phyloP scores from a whole-genome alignment of 441 rosid genomes.

The Viola pubescens region DNA sequence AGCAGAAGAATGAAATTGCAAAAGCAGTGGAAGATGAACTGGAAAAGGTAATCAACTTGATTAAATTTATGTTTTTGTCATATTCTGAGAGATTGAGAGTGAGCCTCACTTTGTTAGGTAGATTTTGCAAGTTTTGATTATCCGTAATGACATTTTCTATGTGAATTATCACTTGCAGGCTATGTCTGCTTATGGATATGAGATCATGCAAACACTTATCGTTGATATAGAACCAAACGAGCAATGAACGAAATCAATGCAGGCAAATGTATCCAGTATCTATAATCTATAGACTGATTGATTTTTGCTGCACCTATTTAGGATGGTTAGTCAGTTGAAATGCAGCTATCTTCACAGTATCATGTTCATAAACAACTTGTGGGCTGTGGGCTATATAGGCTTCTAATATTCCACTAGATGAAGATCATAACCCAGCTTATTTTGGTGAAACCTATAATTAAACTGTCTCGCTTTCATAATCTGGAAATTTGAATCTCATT shows the following conservation, averaged over 20 bases:
- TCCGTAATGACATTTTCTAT: not conserved
- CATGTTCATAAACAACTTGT: not conserved
- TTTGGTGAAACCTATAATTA: too few species aligned
- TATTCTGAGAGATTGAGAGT: not conserved
- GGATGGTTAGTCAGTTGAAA: not conserved
- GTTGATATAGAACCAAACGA: constrained; percentile 58
- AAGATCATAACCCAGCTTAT: too few species aligned
- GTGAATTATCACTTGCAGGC: constrained; percentile 17
- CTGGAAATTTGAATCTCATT: too few species aligned
- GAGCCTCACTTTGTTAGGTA: not conserved
- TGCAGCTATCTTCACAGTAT: not conserved
- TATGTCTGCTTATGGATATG: constrained; percentile 55
- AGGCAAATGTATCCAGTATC: constrained; percentile 24
- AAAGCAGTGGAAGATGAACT: constrained; percentile 31
- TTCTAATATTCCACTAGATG: too few species aligned
- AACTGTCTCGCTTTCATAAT: too few species aligned
- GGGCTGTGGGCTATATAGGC: too few species aligned
- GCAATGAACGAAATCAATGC: constrained; percentile 71
- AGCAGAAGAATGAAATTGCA: constrained; percentile 33
- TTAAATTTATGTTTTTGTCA: not conserved
- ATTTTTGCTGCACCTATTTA: not conserved
- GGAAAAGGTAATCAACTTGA: constrained; percentile 17
- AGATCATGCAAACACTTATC: constrained; percentile 57
- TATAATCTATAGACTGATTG: not conserved
- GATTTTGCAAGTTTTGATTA: not conserved